Evolutionary conservation across 2,329 filamentous ascomycete species (phyloP), one percentile per base, ranked within the genome.

Genomic region (Colletotrichum salicis): DNA sequence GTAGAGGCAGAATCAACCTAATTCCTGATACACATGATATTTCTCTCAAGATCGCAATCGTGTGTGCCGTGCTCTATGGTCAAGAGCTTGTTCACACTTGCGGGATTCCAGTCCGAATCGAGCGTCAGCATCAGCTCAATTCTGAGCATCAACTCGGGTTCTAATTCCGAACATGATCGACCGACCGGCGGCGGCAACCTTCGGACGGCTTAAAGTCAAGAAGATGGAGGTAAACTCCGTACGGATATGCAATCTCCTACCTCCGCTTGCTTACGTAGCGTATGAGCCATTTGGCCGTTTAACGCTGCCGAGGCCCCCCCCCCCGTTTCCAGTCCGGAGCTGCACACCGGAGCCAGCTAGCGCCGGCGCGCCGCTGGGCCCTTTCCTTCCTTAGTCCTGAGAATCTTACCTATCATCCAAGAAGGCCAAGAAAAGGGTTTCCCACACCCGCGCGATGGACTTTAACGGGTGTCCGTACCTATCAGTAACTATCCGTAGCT

Each of bases 341-440:
- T 35, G 19, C n/a, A 22, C 27, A 19, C 60, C 60, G 60, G 60
- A 35, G 60, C 60, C 31, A 63, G 60, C 45, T 63, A 63, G 60
- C 45, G 45, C 45, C 60, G 45, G 60, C 6, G 45, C n/a, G 12
- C 59, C 29, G n/a, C 41, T 52, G 56, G 27, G 27, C 24, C 22
- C 22, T 27, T 48, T 29, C 27, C 27, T 27, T 29, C 27, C 27
- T 29, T 2, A 29, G 27, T 4, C 4, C 27, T 29, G 27, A 29
- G 27, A 29, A 4, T 29, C 27, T 29, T 29, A 5, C 27, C 27
- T 29, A 29, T 29, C 3, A 29, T 29, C 27, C 3, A 29, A 29
- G 27, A 29, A 29, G 27, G 27, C 27, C 27, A 29, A 29, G 27
- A 29, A 5, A 29, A 29, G 5, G 3, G 1, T 29, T 29, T 29